A percentile compares a stretch with the other conserved stretches of the same genome.
phyloP scores from a whole-genome alignment of 2,329 filamentous ascomycete genomes.

The Colletotrichum euphorbiae region DNA sequence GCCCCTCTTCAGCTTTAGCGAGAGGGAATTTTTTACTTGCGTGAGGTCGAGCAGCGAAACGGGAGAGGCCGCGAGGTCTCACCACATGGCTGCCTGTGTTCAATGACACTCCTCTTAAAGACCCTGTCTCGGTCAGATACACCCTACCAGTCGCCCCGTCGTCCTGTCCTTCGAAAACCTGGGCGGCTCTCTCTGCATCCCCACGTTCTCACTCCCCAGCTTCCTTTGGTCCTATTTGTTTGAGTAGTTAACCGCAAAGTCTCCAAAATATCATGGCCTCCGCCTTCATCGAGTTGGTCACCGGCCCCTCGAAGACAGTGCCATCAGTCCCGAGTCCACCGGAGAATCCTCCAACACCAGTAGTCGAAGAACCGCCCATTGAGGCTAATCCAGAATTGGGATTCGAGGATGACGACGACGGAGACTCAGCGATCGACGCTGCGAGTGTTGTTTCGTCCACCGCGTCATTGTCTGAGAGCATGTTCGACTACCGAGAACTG shows the following conservation, averaged over 20 bases:
- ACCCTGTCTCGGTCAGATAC: constrained; percentile 15
- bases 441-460: constrained; percentile 44
- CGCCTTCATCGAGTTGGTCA: neutral
- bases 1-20: neutral
- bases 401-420: constrained; percentile 42
- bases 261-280: constrained; percentile 6
- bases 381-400: constrained; percentile 7
- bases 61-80: constrained; percentile 16
- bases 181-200: constrained; percentile 6
- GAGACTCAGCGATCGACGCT: constrained; percentile 44
- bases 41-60: neutral
- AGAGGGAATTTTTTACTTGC: neutral
- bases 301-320: neutral
- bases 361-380: neutral
- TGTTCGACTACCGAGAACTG: constrained; percentile 48
- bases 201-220: neutral
- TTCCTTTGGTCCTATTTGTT: neutral
- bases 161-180: neutral
- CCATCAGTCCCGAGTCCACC: neutral
- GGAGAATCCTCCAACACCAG: neutral
- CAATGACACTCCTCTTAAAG: constrained; percentile 12
- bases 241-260: neutral
- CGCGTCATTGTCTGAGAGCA: constrained; percentile 48
- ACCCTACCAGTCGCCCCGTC: neutral
- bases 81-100: constrained; percentile 13